phyloP scores from a whole-genome alignment of 176 grass and related monocot genomes.

The Metroxylon sagu region DNA sequence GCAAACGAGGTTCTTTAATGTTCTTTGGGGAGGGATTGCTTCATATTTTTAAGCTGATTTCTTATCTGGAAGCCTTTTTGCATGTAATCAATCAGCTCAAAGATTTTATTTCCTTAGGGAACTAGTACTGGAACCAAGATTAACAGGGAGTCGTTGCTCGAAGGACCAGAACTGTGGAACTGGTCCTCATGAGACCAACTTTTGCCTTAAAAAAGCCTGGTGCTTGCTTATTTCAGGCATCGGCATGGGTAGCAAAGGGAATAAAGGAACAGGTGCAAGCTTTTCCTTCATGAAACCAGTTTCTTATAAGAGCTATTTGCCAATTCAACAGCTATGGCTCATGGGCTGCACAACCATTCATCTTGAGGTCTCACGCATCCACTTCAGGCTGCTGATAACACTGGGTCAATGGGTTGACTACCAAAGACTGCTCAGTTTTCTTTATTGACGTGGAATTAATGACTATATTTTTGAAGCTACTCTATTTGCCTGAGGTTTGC shows the following conservation, averaged over 20 bases:
- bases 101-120: neutral
- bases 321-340: too few species aligned
- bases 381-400: too few species aligned
- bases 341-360: too few species aligned
- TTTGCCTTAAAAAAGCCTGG: conserved; percentile 10
- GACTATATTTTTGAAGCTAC: too few species aligned
- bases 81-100: neutral
- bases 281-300: neutral
- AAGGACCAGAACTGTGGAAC: neutral
- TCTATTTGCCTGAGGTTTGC: too few species aligned
- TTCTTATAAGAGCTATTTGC: too few species aligned
- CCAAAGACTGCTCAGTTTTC: too few species aligned
- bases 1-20: neutral
- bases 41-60: neutral
- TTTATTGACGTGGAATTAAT: too few species aligned
- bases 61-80: neutral
- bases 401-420: too few species aligned
- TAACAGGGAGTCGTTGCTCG: neutral
- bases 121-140: neutral
- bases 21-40: neutral
- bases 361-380: too few species aligned
- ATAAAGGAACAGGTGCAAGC: neutral
- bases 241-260: conserved; percentile 19
- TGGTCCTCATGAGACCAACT: neutral
- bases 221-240: conserved; percentile 7